A percentile compares a stretch with the other conserved stretches of the same genome.
Conservation (phyloP, 2,329 filamentous ascomycete species). For the Calonectria hawksworthii region DNA sequence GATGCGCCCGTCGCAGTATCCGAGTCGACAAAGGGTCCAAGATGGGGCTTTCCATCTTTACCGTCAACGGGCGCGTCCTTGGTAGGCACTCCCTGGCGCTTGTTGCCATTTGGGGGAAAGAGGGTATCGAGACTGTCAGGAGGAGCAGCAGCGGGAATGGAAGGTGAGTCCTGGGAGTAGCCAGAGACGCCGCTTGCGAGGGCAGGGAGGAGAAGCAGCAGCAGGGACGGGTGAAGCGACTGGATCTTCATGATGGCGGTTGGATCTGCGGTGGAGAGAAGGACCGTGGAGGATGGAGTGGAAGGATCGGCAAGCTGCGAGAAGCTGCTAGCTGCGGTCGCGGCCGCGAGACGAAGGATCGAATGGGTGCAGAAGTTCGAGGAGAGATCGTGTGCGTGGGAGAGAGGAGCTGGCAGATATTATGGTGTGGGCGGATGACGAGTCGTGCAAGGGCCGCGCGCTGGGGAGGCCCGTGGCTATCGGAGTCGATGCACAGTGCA, state of each 20-base stretch:
- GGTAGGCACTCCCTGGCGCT: constrained; percentile 58
- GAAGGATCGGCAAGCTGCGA: constrained; percentile 20
- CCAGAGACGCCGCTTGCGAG: constrained; percentile 57
- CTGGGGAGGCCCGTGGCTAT: background rate
- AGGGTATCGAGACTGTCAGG: constrained; percentile 45
- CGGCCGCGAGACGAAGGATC: constrained; percentile 22
- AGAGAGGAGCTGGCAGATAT: background rate
- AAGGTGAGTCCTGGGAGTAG: constrained; percentile 33
- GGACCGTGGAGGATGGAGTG: constrained; percentile 10
- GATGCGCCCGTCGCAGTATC: constrained; percentile 46
- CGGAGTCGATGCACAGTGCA: background rate
- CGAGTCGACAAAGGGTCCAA: constrained; percentile 82
- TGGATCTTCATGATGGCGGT: constrained; percentile 70
- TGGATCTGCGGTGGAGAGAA: background rate
- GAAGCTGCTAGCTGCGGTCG: constrained; percentile 26
- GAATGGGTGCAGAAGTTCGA: constrained; percentile 14
- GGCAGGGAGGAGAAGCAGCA: constrained; percentile 72
- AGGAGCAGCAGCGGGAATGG: constrained; percentile 42
- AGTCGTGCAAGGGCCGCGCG: constrained; percentile 13
- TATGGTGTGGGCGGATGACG: constrained; percentile 11
- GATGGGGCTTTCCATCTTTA: constrained; percentile 92
- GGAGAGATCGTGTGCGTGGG: constrained; percentile 27
- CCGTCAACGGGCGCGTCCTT: constrained; percentile 93
- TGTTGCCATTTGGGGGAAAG: constrained; percentile 45
- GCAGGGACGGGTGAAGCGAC: constrained; percentile 65